These are phyloP conservation scores for Arthroderma sp. DNA, from an alignment of 2,329 filamentous ascomycete genomes.

Conservation along the genomic window DNA sequence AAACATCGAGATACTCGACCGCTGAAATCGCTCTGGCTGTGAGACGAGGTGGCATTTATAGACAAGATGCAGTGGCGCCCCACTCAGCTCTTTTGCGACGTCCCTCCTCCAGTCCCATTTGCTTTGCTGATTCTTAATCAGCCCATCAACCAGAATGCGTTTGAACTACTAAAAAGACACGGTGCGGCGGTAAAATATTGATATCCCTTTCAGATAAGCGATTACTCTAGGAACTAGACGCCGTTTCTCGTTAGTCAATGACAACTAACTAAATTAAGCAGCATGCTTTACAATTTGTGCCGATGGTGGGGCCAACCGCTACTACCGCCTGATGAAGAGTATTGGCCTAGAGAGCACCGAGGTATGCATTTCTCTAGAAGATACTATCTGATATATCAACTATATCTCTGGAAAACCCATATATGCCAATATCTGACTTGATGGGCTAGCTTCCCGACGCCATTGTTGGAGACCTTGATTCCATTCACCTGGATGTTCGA, in stretches of 20 bases:
- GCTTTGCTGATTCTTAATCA: constrained; percentile 51
- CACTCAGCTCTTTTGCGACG: constrained; percentile 29
- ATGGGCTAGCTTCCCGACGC: constrained; percentile 47
- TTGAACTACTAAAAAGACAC: constrained; percentile 27
- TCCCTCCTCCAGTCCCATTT: constrained; percentile 24
- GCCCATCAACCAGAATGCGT: constrained; percentile 40
- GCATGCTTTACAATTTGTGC: constrained; percentile 63
- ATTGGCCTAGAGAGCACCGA: constrained; percentile 22
- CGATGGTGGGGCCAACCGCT: constrained; percentile 78
- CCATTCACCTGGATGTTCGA: constrained; percentile 51
- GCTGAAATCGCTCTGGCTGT: background rate
- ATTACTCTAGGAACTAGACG: background rate
- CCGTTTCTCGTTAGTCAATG: background rate
- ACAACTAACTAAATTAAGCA: constrained; percentile 22
- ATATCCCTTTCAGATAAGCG: background rate
- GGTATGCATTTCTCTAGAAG: constrained; percentile 18
- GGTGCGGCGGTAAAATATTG: constrained; percentile 17
- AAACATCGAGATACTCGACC: background rate
- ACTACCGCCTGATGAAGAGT: constrained; percentile 42
- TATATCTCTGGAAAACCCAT: background rate
- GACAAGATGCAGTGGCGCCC: constrained; percentile 30
- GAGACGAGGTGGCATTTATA: background rate
- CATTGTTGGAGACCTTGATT: constrained; percentile 89
- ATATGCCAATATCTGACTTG: background rate
- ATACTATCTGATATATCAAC: background rate